phyloP scores from a whole-genome alignment of 2,329 filamentous ascomycete species.

The Aotearoamyces nothofagi region DNA sequence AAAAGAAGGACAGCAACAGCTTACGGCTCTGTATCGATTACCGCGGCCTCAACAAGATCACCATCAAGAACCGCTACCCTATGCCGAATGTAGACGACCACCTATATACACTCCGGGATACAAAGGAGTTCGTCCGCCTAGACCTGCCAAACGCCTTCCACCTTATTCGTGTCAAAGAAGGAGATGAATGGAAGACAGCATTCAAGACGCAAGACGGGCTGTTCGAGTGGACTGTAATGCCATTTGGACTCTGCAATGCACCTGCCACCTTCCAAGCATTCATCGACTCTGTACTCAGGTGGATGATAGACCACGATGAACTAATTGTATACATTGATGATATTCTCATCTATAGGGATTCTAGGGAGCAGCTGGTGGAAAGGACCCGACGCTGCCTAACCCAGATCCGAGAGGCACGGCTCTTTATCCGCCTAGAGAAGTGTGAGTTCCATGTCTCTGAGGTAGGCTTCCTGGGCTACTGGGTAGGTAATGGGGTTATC shows the following conservation, averaged over 20 bases:
- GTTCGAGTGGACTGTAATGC: conserved; percentile 17
- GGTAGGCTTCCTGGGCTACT: not conserved
- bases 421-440: no score
- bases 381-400: no score
- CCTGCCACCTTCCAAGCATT: conserved; percentile 6
- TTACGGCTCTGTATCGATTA: conserved; percentile 16
- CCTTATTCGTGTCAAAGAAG: conserved; percentile 9
- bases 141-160: conserved; percentile 12
- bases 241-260: conserved; percentile 14
- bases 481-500: no score
- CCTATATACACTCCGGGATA: conserved; percentile 7
- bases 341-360: conserved; percentile 8
- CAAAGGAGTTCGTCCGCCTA: conserved; percentile 14
- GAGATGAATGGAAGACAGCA: conserved; percentile 9
- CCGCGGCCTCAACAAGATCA: conserved; percentile 13
- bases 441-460: not conserved
- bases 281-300: no score
- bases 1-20: conserved; percentile 7
- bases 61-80: conserved; percentile 13
- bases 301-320: no score
- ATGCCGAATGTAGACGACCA: conserved; percentile 14
- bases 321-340: conserved; percentile 8
- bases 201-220: conserved; percentile 11
- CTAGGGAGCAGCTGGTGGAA: no score
- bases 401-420: no score